A percentile compares a stretch with the other conserved stretches of the same genome.
Conservation (phyloP, 2,329 filamentous ascomycete genomes). For the Fusarium begoniae region DNA sequence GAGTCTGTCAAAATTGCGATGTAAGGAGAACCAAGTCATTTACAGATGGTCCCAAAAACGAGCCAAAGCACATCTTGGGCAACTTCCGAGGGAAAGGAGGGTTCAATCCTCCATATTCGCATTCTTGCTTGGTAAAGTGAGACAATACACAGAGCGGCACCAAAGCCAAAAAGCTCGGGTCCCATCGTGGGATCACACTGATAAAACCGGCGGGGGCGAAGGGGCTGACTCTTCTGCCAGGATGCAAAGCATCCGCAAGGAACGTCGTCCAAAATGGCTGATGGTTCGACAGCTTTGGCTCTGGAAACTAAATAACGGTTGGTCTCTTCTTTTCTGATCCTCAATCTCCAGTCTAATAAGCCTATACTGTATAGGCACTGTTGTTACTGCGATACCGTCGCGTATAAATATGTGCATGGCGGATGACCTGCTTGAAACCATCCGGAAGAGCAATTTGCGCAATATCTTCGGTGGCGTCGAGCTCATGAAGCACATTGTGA, state of each 20-base stretch:
- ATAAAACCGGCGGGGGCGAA: too few species aligned
- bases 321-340: not conserved
- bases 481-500: rapidly evolving
- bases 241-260: not conserved
- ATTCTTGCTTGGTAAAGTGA: rapidly evolving
- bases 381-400: not conserved
- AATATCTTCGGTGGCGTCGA: not conserved
- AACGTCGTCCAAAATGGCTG: not conserved
- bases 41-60: not conserved
- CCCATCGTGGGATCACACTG: too few species aligned
- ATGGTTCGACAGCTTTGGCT: not conserved
- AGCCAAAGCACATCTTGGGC: too few species aligned
- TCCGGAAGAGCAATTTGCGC: not conserved
- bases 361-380: too few species aligned
- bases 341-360: not conserved
- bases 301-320: not conserved
- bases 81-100: not conserved
- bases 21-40: not conserved
- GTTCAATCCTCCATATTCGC: not conserved
- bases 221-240: too few species aligned
- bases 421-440: not conserved
- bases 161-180: too few species aligned
- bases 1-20: rapidly evolving
- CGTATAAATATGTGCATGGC: not conserved
- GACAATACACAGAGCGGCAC: too few species aligned